Conservation (phyloP, 2,329 filamentous ascomycete genomes). For the Colletotrichum brevisporum region DNA sequence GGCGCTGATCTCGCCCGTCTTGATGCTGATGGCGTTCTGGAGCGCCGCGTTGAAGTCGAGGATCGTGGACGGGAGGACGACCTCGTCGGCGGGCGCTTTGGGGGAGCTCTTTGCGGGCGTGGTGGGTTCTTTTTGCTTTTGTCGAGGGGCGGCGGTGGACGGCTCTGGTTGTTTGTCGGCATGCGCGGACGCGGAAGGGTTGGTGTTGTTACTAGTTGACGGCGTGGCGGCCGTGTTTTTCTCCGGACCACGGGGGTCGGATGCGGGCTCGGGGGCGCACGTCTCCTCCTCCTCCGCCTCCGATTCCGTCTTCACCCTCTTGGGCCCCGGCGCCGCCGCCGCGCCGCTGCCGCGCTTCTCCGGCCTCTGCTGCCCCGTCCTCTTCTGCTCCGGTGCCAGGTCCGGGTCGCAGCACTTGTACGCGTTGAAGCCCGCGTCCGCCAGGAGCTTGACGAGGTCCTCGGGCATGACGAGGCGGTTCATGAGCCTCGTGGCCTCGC, state of each 20-base stretch:
- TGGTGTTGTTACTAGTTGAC: too few species aligned
- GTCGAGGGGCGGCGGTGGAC: too few species aligned
- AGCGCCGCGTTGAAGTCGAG: not conserved
- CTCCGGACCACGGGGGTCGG: too few species aligned
- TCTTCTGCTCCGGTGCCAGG: not conserved
- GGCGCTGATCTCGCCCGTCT: not conserved
- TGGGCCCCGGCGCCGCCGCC: too few species aligned
- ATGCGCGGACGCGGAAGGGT: too few species aligned
- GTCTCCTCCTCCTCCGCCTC: too few species aligned
- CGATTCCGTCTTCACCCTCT: too few species aligned
- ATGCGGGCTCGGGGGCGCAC: too few species aligned
- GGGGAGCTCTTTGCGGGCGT: too few species aligned
- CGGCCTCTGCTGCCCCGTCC: not conserved
- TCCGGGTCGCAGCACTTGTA: constrained; percentile 17
- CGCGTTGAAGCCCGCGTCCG: constrained; percentile 14
- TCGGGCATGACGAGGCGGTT: not conserved
- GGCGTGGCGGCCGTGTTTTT: too few species aligned
- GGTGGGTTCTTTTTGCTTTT: too few species aligned
- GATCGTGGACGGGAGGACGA: not conserved
- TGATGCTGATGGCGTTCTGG: not conserved
- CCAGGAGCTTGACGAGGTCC: not conserved
- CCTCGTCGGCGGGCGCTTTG: not conserved
- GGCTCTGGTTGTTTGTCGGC: too few species aligned
- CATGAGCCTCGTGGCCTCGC: constrained; percentile 15
- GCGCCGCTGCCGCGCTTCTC: not conserved